Evolutionary conservation across 148 eudicot genomes (phyloP).

Genomic region (Dianthus caryophyllus): DNA sequence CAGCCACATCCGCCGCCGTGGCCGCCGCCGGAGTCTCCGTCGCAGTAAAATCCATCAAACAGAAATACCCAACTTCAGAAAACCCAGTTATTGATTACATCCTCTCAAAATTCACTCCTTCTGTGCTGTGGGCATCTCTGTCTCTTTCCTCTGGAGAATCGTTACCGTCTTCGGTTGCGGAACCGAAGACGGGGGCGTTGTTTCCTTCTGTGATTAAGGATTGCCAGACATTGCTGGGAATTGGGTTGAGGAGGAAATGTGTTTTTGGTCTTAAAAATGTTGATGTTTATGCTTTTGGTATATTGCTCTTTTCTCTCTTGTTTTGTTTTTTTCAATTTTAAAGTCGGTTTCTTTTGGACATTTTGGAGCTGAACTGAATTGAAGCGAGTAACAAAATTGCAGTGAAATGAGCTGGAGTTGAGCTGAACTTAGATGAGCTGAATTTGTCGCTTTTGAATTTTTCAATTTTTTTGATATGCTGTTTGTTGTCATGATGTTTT

Average conservation of each 20-base stretch:
- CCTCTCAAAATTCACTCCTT: conserved; percentile 23
- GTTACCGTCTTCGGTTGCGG: conserved; percentile 34
- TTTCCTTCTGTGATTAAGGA: conserved; percentile 50
- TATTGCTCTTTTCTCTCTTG: not conserved
- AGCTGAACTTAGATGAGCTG: too few species aligned
- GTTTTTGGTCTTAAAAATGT: conserved; percentile 73
- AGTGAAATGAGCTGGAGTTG: too few species aligned
- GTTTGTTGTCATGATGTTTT: too few species aligned
- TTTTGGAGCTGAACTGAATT: too few species aligned
- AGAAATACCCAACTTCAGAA: conserved; percentile 25
- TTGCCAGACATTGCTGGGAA: conserved; percentile 60
- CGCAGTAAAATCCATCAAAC: conserved; percentile 26
- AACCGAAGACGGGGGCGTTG: conserved; percentile 51
- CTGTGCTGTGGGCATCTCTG: conserved; percentile 57
- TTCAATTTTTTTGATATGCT: too few species aligned
- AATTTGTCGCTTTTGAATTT: too few species aligned
- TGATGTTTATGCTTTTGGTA: conserved; percentile 89
- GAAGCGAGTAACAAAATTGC: too few species aligned
- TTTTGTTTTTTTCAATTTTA: not conserved
- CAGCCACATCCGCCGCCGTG: conserved; percentile 24
- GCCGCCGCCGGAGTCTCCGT: conserved; percentile 29
- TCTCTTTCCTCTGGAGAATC: conserved; percentile 60
- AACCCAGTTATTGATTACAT: conserved; percentile 39
- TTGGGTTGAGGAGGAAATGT: conserved; percentile 72
- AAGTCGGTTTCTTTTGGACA: too few species aligned